Evolutionary conservation across 2,329 filamentous ascomycete genomes (phyloP), one percentile per base, ranked within the genome.

Genomic region (Macrophomina tecta): DNA sequence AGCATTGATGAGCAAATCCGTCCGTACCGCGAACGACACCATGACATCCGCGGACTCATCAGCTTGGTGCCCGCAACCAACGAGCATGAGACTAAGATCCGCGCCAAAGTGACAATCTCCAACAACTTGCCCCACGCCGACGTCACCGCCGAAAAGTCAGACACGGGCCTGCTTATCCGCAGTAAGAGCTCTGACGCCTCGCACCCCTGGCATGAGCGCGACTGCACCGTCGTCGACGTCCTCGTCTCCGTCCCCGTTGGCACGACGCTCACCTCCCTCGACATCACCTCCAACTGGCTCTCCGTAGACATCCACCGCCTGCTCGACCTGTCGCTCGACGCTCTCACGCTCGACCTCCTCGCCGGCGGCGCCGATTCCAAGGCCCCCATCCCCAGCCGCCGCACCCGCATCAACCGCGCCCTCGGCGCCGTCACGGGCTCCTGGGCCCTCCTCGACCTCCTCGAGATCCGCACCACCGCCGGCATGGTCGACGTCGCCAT

Each of bases 221-320:
- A 28, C 49, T 65, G 63, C 51, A 65, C 63, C 28, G 30, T 56
- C 40, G 30, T 65, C 63, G 38, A 46, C 32, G 30, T 65, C 51
- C 14, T 28, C 32, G 42, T 66, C 8, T 36, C 52, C 12, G 16
- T 66, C 3, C 38, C 32, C 7, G 9, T 32, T 9, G 23, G 18
- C 9, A 66, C 52, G 1, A 5, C 4, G 2, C 64, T 66, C 11
- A 23, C 28, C 28, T 9, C 32, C 2, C 64, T 66, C 1, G 23
- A 30, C 6, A 18, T 66, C 64, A 30, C 11, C 42, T 48, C 64
- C 8, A 58, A 48, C 8, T 48, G 36, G 14, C 64, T 66, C 32
- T 58, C 52, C 2, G 38, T 66, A 8, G 11, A 40, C n/a, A n/a
- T 66, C 30, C 52, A 66, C 42, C 32, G 52, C 4, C 30, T 28